phyloP scores from a whole-genome alignment of 2,329 filamentous ascomycete species.

The Colletotrichum sp. region DNA sequence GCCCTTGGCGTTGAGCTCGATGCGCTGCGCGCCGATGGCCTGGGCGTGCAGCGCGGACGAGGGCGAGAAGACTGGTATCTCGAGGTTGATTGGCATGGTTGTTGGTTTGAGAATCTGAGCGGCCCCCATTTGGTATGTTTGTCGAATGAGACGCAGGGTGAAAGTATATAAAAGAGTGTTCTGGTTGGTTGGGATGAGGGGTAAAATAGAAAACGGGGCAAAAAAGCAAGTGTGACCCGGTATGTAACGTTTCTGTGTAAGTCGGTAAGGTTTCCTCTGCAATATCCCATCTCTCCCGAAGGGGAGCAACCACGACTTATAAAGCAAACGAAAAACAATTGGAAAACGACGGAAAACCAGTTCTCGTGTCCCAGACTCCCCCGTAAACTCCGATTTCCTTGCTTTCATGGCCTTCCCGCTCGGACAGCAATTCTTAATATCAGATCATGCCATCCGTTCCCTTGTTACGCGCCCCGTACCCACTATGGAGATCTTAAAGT shows the following conservation, averaged over 20 bases:
- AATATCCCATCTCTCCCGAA: neutral
- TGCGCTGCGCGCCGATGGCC: slow-evolving; percentile 48
- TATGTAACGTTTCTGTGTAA: neutral
- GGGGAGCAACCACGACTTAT: neutral
- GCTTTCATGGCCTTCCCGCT: neutral
- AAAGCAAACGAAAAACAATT: neutral
- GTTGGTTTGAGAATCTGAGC: neutral
- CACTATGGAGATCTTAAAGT: neutral
- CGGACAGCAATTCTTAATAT: neutral
- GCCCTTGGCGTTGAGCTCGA: slow-evolving; percentile 58
- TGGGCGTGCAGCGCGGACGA: slow-evolving; percentile 43
- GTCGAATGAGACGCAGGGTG: neutral
- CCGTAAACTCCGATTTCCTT: neutral
- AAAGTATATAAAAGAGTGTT: neutral
- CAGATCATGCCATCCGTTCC: slow-evolving; percentile 9
- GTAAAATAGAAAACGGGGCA: neutral
- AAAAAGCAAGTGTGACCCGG: neutral
- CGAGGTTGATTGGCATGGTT: slow-evolving; percentile 39
- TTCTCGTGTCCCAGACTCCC: neutral
- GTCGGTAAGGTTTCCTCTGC: neutral
- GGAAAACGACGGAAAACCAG: neutral
- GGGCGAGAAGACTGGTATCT: slow-evolving; percentile 60
- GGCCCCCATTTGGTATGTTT: neutral
- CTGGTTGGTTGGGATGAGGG: neutral
- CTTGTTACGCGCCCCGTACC: neutral